Evolutionary conservation across 331 rosid genomes (phyloP).

Genomic region (Spiraea crenata): DNA sequence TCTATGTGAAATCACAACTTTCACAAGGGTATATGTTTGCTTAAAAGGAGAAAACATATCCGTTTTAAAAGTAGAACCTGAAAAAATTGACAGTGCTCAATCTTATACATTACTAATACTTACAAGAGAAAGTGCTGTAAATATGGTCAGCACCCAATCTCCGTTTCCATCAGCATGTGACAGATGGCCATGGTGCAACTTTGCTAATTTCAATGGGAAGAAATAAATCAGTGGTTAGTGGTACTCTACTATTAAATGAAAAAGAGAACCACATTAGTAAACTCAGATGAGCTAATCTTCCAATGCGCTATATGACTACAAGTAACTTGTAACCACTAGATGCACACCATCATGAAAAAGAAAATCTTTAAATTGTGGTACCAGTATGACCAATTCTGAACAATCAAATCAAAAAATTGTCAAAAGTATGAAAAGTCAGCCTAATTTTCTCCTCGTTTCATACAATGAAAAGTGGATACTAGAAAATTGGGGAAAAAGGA

Average conservation of each 20-base stretch:
- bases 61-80: not conserved
- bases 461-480: too few relatives aligned
- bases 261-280: not conserved
- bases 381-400: not conserved
- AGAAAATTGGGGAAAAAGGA: too few relatives aligned
- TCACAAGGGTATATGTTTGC: not conserved
- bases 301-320: constrained; percentile 1
- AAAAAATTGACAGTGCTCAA: constrained; percentile 3
- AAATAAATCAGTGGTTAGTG: constrained; percentile 13
- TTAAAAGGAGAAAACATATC: not conserved
- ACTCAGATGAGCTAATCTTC: not conserved
- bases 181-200: constrained; percentile 89
- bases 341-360: not conserved
- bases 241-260: constrained; percentile 13
- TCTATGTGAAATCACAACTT: constrained; percentile 2
- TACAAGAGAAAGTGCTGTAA: constrained; percentile 85
- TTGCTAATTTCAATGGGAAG: constrained; percentile 49
- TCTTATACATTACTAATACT: constrained; percentile 28
- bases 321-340: not conserved
- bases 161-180: constrained; percentile 95
- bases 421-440: too few relatives aligned
- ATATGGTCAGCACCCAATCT: constrained; percentile 92
- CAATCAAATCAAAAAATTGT: too few relatives aligned
- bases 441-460: too few relatives aligned
- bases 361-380: not conserved